Evolutionary conservation across 2,329 filamentous ascomycete genomes (phyloP).

Genomic region (Helminthosporium solani): DNA sequence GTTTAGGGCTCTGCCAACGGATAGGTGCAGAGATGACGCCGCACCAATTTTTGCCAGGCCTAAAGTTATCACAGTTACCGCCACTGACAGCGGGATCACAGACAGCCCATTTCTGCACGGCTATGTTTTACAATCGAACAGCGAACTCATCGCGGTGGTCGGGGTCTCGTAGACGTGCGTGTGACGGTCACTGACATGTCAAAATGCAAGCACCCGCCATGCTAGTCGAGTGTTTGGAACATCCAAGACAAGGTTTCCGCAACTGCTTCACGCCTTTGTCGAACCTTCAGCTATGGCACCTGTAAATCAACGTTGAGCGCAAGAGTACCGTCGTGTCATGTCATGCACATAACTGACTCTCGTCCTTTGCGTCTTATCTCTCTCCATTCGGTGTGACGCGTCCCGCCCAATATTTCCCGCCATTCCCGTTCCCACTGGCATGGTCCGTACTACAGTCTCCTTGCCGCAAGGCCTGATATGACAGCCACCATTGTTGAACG

Average conservation of each 20-base stretch:
- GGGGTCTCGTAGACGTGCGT: constrained; percentile 18
- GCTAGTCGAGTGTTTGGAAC: constrained; percentile 14
- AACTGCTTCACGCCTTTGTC: constrained; percentile 22
- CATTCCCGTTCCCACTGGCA: constrained; percentile 25
- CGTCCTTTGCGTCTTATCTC: constrained; percentile 5
- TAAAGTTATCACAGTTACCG: constrained; percentile 19
- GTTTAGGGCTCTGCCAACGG: constrained; percentile 28
- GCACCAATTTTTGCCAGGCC: constrained; percentile 35
- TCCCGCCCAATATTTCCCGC: constrained; percentile 33
- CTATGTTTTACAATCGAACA: constrained; percentile 11
- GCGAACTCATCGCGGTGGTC: constrained; percentile 9
- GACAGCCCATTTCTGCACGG: constrained; percentile 30
- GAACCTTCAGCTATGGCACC: constrained; percentile 23
- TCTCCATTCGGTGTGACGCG: constrained; percentile 18
- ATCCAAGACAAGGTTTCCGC: constrained; percentile 4
- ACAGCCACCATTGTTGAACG: not conserved
- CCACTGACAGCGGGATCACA: constrained; percentile 34
- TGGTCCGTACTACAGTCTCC: constrained; percentile 15
- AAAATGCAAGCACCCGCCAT: constrained; percentile 28
- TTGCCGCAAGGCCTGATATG: constrained; percentile 17
- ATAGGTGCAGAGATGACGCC: constrained; percentile 25
- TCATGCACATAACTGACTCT: constrained; percentile 21
- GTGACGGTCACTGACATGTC: constrained; percentile 31
- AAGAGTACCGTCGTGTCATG: constrained; percentile 15
- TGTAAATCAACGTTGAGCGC: constrained; percentile 13